Evolutionary conservation across 345 rosid genomes (phyloP), one percentile per base, ranked within the genome.

Genomic region (Salix koriyanagi): DNA sequence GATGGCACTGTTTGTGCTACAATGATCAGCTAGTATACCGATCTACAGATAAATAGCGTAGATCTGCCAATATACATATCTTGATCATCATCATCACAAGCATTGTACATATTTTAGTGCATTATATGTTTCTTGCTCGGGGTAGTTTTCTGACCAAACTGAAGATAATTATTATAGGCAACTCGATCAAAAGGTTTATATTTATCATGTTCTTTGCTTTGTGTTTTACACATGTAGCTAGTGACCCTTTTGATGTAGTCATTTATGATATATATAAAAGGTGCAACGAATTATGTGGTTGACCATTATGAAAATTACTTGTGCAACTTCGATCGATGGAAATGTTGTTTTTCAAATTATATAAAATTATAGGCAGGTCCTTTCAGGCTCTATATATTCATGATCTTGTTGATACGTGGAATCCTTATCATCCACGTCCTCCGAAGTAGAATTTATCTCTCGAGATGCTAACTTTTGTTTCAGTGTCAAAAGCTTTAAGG

Each of bases 381-480:
- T 23, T 67, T 68, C 36, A 11, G 54, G 54, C 34, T 7, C 67
- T 30, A 32, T 4, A 2, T 23, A 67, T 68, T n/a, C 19, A 26
- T n/a, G 19, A 61, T 74, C 39, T 46, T 77, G 28, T 72, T 67
- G 75, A 74, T 72, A 76, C 65, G 42, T 64, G 78, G 87, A 82
- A 81, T 82, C 83, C 85, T 82, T 86, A 86, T 86, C 87, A 84
- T 86, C 89, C 86, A 79, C 82, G 75, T 72, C 76, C 75, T 37
- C 10, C 56, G 65, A 42, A 56, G 50, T 48, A 71, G 73, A 77
- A 81, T 64, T 73, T 78, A 65, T 81, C 67, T 61, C 28, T 67
- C 44, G 2, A 10, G 46, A 42, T 39, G 77, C 69, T 70, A 9
- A 19, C 46, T 62, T 44, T 58, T 79, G 71, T 76, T 76, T 83